Percentiles rank a stretch among this genome's conserved stretches.
phyloP scores from a whole-genome alignment of 179 eudicot genomes.

The Beta lomatogona region DNA sequence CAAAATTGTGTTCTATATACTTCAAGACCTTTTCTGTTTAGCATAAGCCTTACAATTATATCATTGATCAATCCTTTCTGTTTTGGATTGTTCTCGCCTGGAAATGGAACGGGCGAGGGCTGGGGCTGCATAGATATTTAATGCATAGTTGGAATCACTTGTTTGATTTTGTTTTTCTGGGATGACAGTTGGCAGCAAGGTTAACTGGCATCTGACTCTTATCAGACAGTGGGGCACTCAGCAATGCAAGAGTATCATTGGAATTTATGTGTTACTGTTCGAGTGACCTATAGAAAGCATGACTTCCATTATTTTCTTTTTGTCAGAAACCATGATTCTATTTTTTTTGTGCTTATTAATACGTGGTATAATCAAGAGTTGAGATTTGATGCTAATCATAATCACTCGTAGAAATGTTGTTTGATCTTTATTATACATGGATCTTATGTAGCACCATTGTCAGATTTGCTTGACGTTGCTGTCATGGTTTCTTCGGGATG shows the following conservation, averaged over 20 bases:
- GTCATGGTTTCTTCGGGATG: not conserved
- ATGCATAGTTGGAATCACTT: slow-evolving; percentile 9
- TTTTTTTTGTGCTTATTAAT: not conserved
- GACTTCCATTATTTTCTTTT: not conserved
- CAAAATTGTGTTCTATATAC: not conserved
- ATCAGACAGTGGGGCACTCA: not conserved
- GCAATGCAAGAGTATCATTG: slow-evolving; percentile 7
- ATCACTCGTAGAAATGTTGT: not conserved
- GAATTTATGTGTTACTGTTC: not conserved
- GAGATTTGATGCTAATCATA: not conserved
- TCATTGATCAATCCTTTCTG: slow-evolving; percentile 1
- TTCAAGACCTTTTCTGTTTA: not conserved
- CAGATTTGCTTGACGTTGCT: not conserved
- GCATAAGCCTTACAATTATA: not conserved
- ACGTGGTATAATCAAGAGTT: not conserved
- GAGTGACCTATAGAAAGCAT: slow-evolving; percentile 3
- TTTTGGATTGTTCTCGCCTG: not conserved
- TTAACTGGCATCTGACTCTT: slow-evolving; percentile 13
- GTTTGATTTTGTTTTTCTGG: not conserved
- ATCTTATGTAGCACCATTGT: not conserved
- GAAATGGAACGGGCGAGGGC: no score
- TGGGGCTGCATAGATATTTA: not conserved
- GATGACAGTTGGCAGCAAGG: slow-evolving; percentile 15
- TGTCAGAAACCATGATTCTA: not conserved
- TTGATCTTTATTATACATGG: not conserved